Percentiles rank a stretch among this genome's conserved stretches.
Evolutionary conservation across 257 asterid species (phyloP).

Genomic region (Nemophila menziesii): DNA sequence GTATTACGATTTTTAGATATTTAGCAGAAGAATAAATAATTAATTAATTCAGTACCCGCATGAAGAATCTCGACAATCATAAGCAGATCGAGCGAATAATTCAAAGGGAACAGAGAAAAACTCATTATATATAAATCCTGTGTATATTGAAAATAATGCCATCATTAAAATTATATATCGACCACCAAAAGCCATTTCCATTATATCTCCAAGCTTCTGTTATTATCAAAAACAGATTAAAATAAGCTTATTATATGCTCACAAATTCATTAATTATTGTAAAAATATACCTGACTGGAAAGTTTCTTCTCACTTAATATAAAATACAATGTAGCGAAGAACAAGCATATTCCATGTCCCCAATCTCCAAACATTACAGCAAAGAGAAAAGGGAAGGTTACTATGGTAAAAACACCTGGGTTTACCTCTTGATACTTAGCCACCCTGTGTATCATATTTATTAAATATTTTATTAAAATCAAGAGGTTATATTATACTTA

Average conservation of each 20-base stretch:
- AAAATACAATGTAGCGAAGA: constrained; percentile 39
- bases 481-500: not conserved
- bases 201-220: constrained; percentile 63
- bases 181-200: constrained; percentile 68
- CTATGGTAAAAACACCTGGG: constrained; percentile 50
- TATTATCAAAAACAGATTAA: constrained; percentile 8
- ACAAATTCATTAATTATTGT: not conserved
- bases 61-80: constrained; percentile 42
- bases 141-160: constrained; percentile 60
- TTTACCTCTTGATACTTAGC: constrained; percentile 60
- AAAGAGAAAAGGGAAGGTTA: constrained; percentile 56
- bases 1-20: constrained; percentile 8
- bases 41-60: constrained; percentile 29
- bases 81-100: constrained; percentile 48
- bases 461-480: not conserved
- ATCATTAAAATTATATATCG: constrained; percentile 58
- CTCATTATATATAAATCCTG: constrained; percentile 50
- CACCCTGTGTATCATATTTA: constrained; percentile 23
- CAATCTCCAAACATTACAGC: constrained; percentile 70
- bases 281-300: constrained; percentile 30
- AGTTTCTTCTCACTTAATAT: constrained; percentile 43
- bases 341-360: constrained; percentile 64
- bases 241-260: constrained; percentile 4
- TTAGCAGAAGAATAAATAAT: not conserved
- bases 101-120: constrained; percentile 59